Base-by-base conservation (phyloP, 2,329 filamentous ascomycete genomes). In the Coniochaeta pulveracea region DNA sequence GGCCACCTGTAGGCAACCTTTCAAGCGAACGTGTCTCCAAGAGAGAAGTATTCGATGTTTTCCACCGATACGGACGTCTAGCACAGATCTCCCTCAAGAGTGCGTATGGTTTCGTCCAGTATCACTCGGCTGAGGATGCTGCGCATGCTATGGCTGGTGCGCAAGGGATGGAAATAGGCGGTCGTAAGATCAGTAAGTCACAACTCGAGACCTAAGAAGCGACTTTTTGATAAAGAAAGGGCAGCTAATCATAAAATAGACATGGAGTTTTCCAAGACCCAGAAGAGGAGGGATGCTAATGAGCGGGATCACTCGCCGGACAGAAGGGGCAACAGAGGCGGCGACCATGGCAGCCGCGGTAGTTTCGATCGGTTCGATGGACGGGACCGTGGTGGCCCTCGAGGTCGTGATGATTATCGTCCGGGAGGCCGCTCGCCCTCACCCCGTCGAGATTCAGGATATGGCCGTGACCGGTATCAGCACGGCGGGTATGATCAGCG, bases 81-180 rank as follows among this genome's bases (percentile, higher is more conserved):
- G 89, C 88, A 2, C 91, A 98, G 53, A 91, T 96, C 39, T 93
- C 86, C 1, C 85, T 96, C 46, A 96, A 96, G 56, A 86, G 91
- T 43, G 88, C 88, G 2, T 96, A 94, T 56, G 91, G 91, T 2
- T 98, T 96, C 51, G 86, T 96, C 22, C 91, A 96, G 52, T 98
- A 93, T 44, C 70, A 94, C 43, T 79, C 85, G 19, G 62, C 77
- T 4, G 66, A 71, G 3, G 80, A 89, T 48, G 93, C 86, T 42
- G 66, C 72, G 36, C 66, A 68, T 28, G 89, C 89, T 4, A 69
- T 96, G 45, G 67, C 81, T 22, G 69, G 69, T 22, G 76, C 95
- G 40, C 85, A 96, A 56, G 85, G 84, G 8, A 72, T 76, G 25
- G 73, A 85, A 42, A 76, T 96, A 23, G 75, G 84, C 49, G 89